These are phyloP conservation scores for Chrysophaeum taylorii DNA, from an alignment of 352 stramenopile species.

Conservation along the genomic window DNA sequence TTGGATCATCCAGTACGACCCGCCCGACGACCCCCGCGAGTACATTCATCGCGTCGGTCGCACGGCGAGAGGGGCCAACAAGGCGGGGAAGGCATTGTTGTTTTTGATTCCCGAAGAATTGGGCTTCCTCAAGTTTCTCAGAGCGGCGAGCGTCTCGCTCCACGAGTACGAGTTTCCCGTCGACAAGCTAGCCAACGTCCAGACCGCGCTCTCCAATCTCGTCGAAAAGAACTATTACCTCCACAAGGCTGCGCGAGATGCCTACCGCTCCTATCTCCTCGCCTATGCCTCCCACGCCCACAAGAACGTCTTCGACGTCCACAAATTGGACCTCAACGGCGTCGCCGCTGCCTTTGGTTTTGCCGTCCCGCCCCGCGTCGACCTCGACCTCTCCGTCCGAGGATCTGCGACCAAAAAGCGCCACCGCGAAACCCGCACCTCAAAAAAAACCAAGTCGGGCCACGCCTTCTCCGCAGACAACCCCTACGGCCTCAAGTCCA, in stretches of 20 bases:
- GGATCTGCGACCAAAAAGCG: slow-evolving; percentile 34
- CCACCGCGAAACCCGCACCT: background rate
- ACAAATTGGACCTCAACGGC: slow-evolving; percentile 83
- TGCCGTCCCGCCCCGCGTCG: slow-evolving; percentile 87
- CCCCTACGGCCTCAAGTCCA: slow-evolving; percentile 81
- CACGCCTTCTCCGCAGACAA: slow-evolving; percentile 94
- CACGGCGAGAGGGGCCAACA: slow-evolving; percentile 45
- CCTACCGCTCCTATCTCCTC: slow-evolving; percentile 92
- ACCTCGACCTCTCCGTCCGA: slow-evolving; percentile 61
- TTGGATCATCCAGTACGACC: slow-evolving; percentile 96
- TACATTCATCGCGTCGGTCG: slow-evolving; percentile 88
- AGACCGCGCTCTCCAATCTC: slow-evolving; percentile 89
- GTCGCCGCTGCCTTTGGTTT: slow-evolving; percentile 96
- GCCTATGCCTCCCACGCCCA: slow-evolving; percentile 93
- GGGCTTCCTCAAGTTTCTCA: slow-evolving; percentile 93
- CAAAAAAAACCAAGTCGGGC: slow-evolving; percentile 33
- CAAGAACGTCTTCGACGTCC: slow-evolving; percentile 97
- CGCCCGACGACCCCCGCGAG: slow-evolving; percentile 92
- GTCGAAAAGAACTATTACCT: slow-evolving; percentile 99
- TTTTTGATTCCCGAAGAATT: slow-evolving; percentile 95
- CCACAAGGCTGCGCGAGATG: slow-evolving; percentile 90
- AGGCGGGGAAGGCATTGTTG: slow-evolving; percentile 74
- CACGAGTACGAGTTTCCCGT: slow-evolving; percentile 98
- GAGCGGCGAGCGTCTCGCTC: slow-evolving; percentile 89
- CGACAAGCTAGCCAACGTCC: slow-evolving; percentile 93